A percentile compares a stretch with the other conserved stretches of the same genome.
phyloP scores from a whole-genome alignment of 164 flowering plant species.

The Akebia trifoliata region DNA sequence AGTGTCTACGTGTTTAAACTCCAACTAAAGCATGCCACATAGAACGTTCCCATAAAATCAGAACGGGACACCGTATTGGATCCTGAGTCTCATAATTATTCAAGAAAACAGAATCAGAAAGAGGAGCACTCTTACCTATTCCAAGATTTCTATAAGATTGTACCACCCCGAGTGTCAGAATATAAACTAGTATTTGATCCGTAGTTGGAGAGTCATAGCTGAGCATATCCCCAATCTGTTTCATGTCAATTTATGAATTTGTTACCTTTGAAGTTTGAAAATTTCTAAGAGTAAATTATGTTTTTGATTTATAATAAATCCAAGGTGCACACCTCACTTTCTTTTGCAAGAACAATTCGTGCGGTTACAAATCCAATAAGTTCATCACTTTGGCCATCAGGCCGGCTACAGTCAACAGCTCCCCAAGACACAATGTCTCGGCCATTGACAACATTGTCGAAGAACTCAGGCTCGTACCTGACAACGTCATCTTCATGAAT shows the following conservation, averaged over 20 bases:
- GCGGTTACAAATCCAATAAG: constrained; percentile 96
- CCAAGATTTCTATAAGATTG: constrained; percentile 79
- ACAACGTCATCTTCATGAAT: constrained; percentile 12
- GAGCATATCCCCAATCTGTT: constrained; percentile 78
- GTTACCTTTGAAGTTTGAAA: neutral
- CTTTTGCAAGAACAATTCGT: constrained; percentile 61
- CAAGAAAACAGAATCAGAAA: neutral
- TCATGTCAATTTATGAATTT: constrained; percentile 13
- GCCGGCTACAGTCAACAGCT: constrained; percentile 79
- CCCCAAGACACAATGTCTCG: constrained; percentile 90
- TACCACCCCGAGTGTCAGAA: constrained; percentile 87
- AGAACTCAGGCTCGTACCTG: constrained; percentile 95
- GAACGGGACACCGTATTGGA: too few species aligned
- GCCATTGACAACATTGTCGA: constrained; percentile 79
- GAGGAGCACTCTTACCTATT: constrained; percentile 47
- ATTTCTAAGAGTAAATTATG: neutral
- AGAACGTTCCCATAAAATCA: neutral
- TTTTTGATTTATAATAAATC: neutral
- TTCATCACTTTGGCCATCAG: constrained; percentile 56
- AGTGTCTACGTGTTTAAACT: too few species aligned
- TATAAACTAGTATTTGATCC: constrained; percentile 71
- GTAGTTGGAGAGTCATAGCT: constrained; percentile 45
- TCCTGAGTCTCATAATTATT: too few species aligned
- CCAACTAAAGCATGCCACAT: neutral
- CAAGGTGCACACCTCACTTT: constrained; percentile 66